A percentile compares a stretch with the other conserved stretches of the same genome.
phyloP scores from a whole-genome alignment of 768 basidiomycete genomes.

The Flagelloscypha sp. region DNA sequence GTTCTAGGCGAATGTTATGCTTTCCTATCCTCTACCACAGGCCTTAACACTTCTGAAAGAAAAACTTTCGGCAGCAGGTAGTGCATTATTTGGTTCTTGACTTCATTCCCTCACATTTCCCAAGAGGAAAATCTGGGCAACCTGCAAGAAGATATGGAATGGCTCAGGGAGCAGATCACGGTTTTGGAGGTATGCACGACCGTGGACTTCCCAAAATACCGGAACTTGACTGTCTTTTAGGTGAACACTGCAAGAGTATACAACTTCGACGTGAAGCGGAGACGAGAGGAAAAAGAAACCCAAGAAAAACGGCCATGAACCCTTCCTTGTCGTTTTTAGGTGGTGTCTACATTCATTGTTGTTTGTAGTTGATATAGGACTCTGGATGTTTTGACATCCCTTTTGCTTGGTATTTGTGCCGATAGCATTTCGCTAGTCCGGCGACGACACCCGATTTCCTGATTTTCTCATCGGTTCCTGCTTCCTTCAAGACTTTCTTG shows the following conservation, averaged over 20 bases:
- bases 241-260: conserved; percentile 95
- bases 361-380: too few species aligned
- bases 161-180: conserved; percentile 88
- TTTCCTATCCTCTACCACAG: conserved; percentile 79
- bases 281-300: conserved; percentile 54
- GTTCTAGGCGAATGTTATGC: conserved; percentile 89
- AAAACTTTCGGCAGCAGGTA: conserved; percentile 70
- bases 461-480: too few species aligned
- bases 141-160: conserved; percentile 84
- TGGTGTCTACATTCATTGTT: neutral
- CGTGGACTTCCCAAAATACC: conserved; percentile 20
- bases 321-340: neutral
- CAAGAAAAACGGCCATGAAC: too few species aligned
- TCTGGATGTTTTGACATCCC: too few species aligned
- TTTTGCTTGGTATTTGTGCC: too few species aligned
- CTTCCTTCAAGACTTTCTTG: too few species aligned
- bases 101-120: too few species aligned
- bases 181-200: conserved; percentile 94
- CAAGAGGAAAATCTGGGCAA: conserved; percentile 55
- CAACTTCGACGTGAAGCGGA: conserved; percentile 89
- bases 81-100: too few species aligned
- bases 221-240: too few species aligned
- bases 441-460: too few species aligned
- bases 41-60: conserved; percentile 67
- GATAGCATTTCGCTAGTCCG: too few species aligned